Base-by-base conservation (phyloP, 2,329 filamentous ascomycete genomes). In the Colletotrichum liaoningense region DNA sequence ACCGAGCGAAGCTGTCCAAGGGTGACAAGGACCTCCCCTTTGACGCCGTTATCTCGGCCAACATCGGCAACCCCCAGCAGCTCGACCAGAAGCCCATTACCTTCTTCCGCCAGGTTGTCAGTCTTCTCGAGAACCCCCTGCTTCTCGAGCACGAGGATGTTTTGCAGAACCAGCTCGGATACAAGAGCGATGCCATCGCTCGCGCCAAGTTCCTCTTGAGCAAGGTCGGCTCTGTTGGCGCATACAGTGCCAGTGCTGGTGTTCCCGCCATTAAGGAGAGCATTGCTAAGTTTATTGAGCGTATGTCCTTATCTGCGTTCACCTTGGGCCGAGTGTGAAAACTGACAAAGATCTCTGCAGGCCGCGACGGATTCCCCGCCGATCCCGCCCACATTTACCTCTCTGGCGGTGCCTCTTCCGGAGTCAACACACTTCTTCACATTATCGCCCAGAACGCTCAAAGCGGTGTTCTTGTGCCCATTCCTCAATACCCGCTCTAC, bases 41-140 rank as follows among this genome's bases (percentile, higher is more conserved):
- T 84, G 88, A 94, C 79, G 90, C 95, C 73, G 93, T 99, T 84
- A 96, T 99, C 86, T 95, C 94, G 75, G 97, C 97, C 85, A 99
- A 99, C 86, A 99, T 99, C 80, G 97, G 97, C 81, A 99, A 99
- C 87, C 97, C 97, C 4, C 97, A 99, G 85, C 97, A 99, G 86
- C 91, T 99, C 75, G 97, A 98, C 86, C 97, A 99, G 89, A 97
- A 98, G 88, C 97, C 97, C 80, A 96, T 99, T 80, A 99, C 97
- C 78, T 99, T 98, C 89, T 98, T 99, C 91, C 93, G 97, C 78
- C 96, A 99, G 86, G 97, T 99, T 33, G 90, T 97, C 79, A 97
- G 95, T 85, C 84, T 99, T 75, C 85, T 98, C 72, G 97, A 99
- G 88, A 95, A 98, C 87, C 97, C 97, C 1, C 83, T 88, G 70